phyloP scores from a whole-genome alignment of 2,329 filamentous ascomycete species.

The Penicillium sp. region DNA sequence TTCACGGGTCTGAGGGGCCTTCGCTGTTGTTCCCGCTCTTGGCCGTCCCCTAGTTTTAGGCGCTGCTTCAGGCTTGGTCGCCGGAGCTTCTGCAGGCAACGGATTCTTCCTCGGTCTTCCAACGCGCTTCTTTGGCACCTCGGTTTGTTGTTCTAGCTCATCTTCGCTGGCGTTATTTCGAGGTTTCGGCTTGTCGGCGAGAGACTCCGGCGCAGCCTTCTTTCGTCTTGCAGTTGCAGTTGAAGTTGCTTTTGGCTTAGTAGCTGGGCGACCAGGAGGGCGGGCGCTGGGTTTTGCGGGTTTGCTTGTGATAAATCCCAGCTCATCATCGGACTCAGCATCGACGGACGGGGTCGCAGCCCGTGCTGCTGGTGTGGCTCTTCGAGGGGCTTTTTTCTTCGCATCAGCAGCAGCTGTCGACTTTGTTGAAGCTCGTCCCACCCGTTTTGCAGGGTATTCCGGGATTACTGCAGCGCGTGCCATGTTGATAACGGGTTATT shows the following conservation, averaged over 20 bases:
- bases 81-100: slow-evolving; percentile 8
- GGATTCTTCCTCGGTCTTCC: slow-evolving; percentile 20
- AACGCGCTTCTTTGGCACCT: slow-evolving; percentile 18
- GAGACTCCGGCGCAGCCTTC: slow-evolving; percentile 6
- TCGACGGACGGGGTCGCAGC: slow-evolving; percentile 1
- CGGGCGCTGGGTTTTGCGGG: slow-evolving; percentile 11
- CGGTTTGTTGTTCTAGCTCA: slow-evolving; percentile 1
- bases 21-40: slow-evolving; percentile 19
- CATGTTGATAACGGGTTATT: slow-evolving; percentile 12
- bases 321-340: slow-evolving; percentile 20
- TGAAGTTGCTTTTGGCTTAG: slow-evolving; percentile 7
- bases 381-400: slow-evolving; percentile 8
- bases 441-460: slow-evolving; percentile 18
- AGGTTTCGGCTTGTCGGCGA: background rate
- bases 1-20: slow-evolving; percentile 12
- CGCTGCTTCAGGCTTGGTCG: slow-evolving; percentile 11
- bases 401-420: slow-evolving; percentile 14
- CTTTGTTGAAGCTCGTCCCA: slow-evolving; percentile 13
- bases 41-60: slow-evolving; percentile 31
- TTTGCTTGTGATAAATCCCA: slow-evolving; percentile 18
- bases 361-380: background rate
- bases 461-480: slow-evolving; percentile 24
- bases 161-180: slow-evolving; percentile 1
- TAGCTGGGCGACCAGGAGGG: slow-evolving; percentile 7
- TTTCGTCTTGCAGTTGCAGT: slow-evolving; percentile 5